These are phyloP conservation scores for Saposhnikovia divaricata DNA, from an alignment of 129 eudicot species.

Conservation along the genomic window DNA sequence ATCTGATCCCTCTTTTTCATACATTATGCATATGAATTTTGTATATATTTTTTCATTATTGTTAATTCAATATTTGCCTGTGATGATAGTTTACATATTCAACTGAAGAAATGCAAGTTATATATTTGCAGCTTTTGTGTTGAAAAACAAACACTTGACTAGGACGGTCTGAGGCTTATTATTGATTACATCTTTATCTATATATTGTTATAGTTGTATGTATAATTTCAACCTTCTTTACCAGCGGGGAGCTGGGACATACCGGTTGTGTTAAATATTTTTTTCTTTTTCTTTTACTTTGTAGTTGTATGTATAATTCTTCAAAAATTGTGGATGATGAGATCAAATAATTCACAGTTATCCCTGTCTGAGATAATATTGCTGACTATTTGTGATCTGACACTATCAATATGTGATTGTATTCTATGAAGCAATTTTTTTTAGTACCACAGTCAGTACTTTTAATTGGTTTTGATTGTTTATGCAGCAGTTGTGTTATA, in stretches of 20 bases:
- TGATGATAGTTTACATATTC: not conserved
- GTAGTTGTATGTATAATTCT: not conserved
- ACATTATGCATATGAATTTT: too few species aligned
- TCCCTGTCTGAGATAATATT: not conserved
- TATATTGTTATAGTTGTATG: too few species aligned
- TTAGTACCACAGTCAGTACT: too few species aligned
- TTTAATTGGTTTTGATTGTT: too few species aligned
- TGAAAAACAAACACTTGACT: constrained; percentile 5
- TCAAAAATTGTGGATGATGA: not conserved
- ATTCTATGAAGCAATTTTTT: too few species aligned
- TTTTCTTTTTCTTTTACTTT: not conserved
- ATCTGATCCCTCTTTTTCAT: not conserved
- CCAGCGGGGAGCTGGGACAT: too few species aligned
- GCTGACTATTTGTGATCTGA: not conserved
- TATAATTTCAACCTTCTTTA: too few species aligned
- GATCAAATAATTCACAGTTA: constrained; percentile 1
- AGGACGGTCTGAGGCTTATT: constrained; percentile 6
- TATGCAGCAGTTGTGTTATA: too few species aligned
- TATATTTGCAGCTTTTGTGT: not conserved
- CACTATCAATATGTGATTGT: not conserved
- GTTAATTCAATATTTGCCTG: not conserved
- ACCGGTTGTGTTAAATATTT: too few species aligned
- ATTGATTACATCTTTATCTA: not conserved
- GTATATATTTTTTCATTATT: not conserved
- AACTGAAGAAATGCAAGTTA: constrained; percentile 2